Base-by-base conservation (phyloP, 257 asterid species). In the Forsythia viridissima region DNA sequence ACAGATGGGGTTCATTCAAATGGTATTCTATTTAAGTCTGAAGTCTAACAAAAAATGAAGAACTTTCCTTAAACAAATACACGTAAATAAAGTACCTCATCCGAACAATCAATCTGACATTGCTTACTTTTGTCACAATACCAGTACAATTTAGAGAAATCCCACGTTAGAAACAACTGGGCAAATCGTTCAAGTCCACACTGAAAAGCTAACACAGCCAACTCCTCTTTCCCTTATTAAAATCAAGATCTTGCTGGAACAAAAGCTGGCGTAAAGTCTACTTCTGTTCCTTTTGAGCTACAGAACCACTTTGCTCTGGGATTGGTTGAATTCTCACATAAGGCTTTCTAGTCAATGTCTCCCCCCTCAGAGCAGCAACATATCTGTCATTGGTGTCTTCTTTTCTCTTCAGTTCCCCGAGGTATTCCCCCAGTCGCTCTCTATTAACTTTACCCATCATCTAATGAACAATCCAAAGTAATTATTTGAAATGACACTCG, bases 371-470 rank as follows among this genome's bases (percentile, higher is more conserved):
- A 57, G 99, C 99, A 84, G 99, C 98, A 72, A 89, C 91, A 55
- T 94, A 94, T 79, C 97, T 90, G 82, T 95, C 99, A 81, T 93
- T 92, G 18, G 99, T 95, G 67, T 95, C 76, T 87, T 95, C 97
- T 71, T 93, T 95, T 84, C 97, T 87, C 89, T 91, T 89, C 85
- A 95, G 80, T 85, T 95, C 99, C 4, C 87, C 93, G 0, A 95
- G 94, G 88, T 37, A 95, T 83, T 95, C 99, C 0, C 92, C 98
- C 30, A 95, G 86, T 82, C 98, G 84, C 85, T 95, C 99, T 84
- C 84, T 92, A 78, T 95, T 95, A 83, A 89, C 97, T 82, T 84
- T 91, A 61, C 97, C 94, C 97, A 95, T 95, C 96, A 91, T 90
- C 98, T 94, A 88, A 63, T 39, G n/a, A 13, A 67, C 71, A 75